Base-by-base conservation (phyloP, 129 eudicot genomes). In the Tagetes erecta region DNA sequence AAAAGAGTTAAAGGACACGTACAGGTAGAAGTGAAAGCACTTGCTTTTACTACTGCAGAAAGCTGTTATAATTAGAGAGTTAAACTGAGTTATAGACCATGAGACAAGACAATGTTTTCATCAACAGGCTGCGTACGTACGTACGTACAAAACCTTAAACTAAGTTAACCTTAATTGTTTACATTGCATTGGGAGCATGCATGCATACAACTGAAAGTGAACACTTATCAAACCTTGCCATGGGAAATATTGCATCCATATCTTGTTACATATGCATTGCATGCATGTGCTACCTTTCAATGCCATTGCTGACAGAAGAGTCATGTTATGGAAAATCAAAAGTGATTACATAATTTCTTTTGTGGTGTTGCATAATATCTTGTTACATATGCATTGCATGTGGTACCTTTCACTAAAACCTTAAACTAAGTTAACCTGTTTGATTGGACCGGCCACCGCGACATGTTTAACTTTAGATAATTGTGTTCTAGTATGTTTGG, bases 171-270 rank as follows among this genome's bases (percentile, higher is more conserved):
- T 27, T 20, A 20, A 20, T 20, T 47, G 63, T 35, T 20, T 59
- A 70, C 81, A 77, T 77, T 30, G 70, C 81, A 77, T 77, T 30
- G 70, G 70, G 70, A 77, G 72, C 76, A 60, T 60, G 59, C 76
- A 59, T 42, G 72, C 76, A 60, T 60, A 69, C 76, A 59, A 44
- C 71, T 69, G 70, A 77, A 59, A 35, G 81, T 68, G 62, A 60
- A 60, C 66, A 59, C 40, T 11, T 60, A 33, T 60, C 64, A 58
- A 58, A 58, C 39, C 64, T 58, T 58, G 39, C 3, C 11, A 58
- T 2, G 4, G n/a, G 39, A 33, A 20, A 20, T 20, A 20, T 20
- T 20, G 27, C 27, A 20, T 20, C 27, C 27, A 20, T n/a, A 72
- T 10, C 57, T 72, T 72, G 66, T 71, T 55, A 71, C 55, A 27